phyloP scores from a whole-genome alignment of 768 basidiomycete genomes.

The Macrolepiota dolichaula region DNA sequence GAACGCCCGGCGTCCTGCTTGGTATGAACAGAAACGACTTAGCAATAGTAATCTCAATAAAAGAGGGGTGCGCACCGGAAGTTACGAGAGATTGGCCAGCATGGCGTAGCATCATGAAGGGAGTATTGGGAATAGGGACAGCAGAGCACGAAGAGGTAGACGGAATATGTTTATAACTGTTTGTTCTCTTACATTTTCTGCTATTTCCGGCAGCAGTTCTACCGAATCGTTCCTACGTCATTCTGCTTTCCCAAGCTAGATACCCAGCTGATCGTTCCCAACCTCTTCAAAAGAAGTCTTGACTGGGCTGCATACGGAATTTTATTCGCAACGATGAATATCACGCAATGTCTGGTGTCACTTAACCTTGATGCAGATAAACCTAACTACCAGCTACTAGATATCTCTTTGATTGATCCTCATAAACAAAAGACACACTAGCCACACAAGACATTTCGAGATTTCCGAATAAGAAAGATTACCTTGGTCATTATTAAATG shows the following conservation, averaged over 20 bases:
- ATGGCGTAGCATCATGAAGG: conserved; percentile 53
- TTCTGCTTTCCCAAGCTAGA: not conserved
- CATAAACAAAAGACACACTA: not conserved
- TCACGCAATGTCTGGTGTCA: not conserved
- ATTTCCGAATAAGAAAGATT: conserved; percentile 10
- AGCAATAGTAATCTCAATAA: not conserved
- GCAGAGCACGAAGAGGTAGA: not conserved
- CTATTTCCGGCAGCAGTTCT: not conserved
- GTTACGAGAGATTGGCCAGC: conserved; percentile 53
- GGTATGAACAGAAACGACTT: not conserved
- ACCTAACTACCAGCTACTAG: not conserved
- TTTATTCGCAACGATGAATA: not conserved
- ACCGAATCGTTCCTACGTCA: conserved; percentile 1
- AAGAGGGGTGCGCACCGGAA: conserved; percentile 37
- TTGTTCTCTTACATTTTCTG: not conserved
- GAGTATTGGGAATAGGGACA: conserved; percentile 4
- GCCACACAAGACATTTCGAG: not conserved
- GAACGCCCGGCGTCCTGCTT: conserved; percentile 77
- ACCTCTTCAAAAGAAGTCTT: not conserved
- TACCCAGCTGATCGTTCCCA: not conserved
- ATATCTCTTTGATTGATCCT: not conserved
- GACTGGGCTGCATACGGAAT: not conserved
- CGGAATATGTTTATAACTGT: conserved; percentile 5
- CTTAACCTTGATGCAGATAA: not conserved
- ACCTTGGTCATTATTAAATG: conserved; percentile 11